Percentiles rank a stretch among this genome's conserved stretches.
These are phyloP conservation scores for Aspergillus sp. DNA, from an alignment of 2,329 filamentous ascomycete species.

Conservation along the genomic window DNA sequence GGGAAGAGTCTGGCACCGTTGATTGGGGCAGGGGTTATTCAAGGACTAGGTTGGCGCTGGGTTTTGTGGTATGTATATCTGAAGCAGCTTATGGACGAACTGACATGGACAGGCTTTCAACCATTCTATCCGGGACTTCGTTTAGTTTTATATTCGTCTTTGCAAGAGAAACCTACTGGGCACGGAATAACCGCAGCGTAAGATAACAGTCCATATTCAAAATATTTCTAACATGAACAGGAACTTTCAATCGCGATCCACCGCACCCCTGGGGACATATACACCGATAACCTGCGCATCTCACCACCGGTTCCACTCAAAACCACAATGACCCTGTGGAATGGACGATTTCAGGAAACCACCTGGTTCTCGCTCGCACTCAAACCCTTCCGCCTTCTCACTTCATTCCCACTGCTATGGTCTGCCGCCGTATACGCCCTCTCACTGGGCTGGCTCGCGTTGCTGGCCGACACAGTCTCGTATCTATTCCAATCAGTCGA, in stretches of 20 bases:
- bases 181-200: not conserved
- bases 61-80: not conserved
- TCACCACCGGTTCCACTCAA: not conserved
- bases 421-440: not conserved
- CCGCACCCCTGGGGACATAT: not conserved
- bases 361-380: not conserved
- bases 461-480: constrained; percentile 4
- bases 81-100: not conserved
- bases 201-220: not conserved
- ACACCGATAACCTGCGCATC: constrained; percentile 3
- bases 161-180: constrained; percentile 7
- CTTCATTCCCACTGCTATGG: not conserved
- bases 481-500: not conserved
- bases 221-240: not conserved
- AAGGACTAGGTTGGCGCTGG: constrained; percentile 5
- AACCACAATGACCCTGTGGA: not conserved
- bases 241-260: fast-evolving
- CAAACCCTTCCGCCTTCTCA: not conserved
- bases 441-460: not conserved
- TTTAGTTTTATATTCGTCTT: not conserved
- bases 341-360: not conserved
- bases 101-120: not conserved
- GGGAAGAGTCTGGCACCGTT: constrained; percentile 3
- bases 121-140: not conserved
- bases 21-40: constrained; percentile 1